Evolutionary conservation across 768 basidiomycete genomes (phyloP), one percentile per base, ranked within the genome.

Genomic region (Lactarius sanguifluus): DNA sequence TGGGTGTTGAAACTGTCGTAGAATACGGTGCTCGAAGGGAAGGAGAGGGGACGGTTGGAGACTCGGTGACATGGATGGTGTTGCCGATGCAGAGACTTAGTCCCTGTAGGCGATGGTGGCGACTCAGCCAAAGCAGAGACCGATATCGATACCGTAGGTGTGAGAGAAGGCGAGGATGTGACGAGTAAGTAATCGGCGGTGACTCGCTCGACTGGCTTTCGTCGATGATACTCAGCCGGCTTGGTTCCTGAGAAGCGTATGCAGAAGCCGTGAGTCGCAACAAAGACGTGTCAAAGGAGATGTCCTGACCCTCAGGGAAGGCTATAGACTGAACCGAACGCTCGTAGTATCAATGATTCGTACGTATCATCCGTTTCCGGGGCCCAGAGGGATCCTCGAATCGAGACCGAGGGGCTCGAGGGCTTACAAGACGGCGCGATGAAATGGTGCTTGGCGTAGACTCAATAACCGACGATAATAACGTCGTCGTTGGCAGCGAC

Each of bases 221-320:
- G 18, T 68, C 65, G 9, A 75, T 73, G 25, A 71, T 61, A 41
- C 65, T 69, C 34, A 70, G 62, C n/a, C 69, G 58, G 7, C 52
- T 61, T 12, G 55, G 60, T 10, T 67, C 66, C 28, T 45, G 70
- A 28, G 79, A 75, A 2, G 79, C 73, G 45, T 74, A 62, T 2
- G 70, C 56, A 10, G 73, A 71, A 18, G 72, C 83, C 66, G 83
- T 89, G 0, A 90, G 89, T 34, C 88, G 79, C 72, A 92, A 77
- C 73, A 89, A 81, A 0, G 90, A 91, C 0, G 90, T 90, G 64
- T 92, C 91, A 64, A 86, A 88, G 0, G 90, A 91, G 0, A 72
- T 77, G 68, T 92, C 91, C 13, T 71, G 73, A 5, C n/a, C n/a
- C n/a, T n/a, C n/a, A n/a, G n/a, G n/a, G n/a, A n/a, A n/a, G n/a